phyloP scores from a whole-genome alignment of 345 rosid species.

The Lumnitzera racemosa region DNA sequence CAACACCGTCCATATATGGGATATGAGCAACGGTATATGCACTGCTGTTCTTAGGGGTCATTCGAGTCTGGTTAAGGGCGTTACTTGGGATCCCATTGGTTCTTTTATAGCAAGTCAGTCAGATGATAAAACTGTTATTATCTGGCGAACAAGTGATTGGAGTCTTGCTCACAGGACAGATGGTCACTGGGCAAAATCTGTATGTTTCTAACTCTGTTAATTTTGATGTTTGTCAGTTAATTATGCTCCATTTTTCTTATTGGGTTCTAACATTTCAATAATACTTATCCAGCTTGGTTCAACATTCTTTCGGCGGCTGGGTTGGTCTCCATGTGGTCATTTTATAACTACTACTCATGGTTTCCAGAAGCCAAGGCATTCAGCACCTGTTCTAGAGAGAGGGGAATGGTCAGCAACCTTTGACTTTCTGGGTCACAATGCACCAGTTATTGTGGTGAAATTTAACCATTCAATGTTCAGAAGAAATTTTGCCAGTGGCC shows the following conservation, averaged over 20 bases:
- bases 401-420: constrained; percentile 98
- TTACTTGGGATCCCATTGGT: constrained; percentile 98
- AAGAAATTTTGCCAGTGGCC: constrained; percentile 37
- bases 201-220: constrained; percentile 18
- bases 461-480: constrained; percentile 96
- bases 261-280: constrained; percentile 17
- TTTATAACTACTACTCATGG: constrained; percentile 97
- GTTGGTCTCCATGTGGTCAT: constrained; percentile 99
- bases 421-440: constrained; percentile 97
- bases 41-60: constrained; percentile 97
- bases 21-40: constrained; percentile 89
- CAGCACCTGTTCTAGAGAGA: constrained; percentile 98
- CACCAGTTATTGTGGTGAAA: constrained; percentile 90
- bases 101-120: constrained; percentile 98
- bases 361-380: constrained; percentile 99
- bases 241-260: constrained; percentile 4
- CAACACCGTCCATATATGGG: constrained; percentile 93
- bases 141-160: constrained; percentile 99
- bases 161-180: constrained; percentile 89
- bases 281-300: constrained; percentile 70
- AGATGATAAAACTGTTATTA: constrained; percentile 96
- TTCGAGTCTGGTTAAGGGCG: constrained; percentile 95
- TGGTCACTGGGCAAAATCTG: constrained; percentile 99
- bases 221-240: neutral
- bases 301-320: constrained; percentile 97